A percentile compares a stretch with the other conserved stretches of the same genome.
Evolutionary conservation across 2,329 filamentous ascomycete genomes (phyloP).

Genomic region (Nemania sp.): DNA sequence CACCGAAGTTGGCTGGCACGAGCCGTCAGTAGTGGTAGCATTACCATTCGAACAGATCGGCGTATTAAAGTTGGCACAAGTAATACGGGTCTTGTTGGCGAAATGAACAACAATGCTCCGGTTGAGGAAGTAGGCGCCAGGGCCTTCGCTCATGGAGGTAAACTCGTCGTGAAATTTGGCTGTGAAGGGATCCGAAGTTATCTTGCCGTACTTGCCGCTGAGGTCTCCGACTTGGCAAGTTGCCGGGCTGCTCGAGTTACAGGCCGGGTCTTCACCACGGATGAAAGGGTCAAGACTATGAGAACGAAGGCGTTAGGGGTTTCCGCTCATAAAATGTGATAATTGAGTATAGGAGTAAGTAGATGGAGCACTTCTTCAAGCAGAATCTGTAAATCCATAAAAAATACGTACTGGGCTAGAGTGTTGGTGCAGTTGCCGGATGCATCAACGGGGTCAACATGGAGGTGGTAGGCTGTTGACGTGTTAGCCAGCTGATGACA

Average conservation of each 20-base stretch:
- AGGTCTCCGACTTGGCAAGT: slow-evolving; percentile 79
- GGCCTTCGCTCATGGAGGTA: slow-evolving; percentile 55
- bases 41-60: slow-evolving; percentile 27
- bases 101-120: slow-evolving; percentile 67
- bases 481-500: slow-evolving; percentile 22
- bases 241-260: slow-evolving; percentile 58
- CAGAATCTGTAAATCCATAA: neutral
- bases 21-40: slow-evolving; percentile 20
- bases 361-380: neutral
- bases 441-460: slow-evolving; percentile 63
- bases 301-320: slow-evolving; percentile 4
- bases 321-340: slow-evolving; percentile 1
- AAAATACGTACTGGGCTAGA: slow-evolving; percentile 53
- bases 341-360: neutral
- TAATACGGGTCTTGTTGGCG: slow-evolving; percentile 64
- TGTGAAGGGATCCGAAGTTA: slow-evolving; percentile 54
- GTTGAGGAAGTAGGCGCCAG: slow-evolving; percentile 65
- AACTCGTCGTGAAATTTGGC: slow-evolving; percentile 59
- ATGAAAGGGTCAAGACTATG: slow-evolving; percentile 65
- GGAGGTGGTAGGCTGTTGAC: slow-evolving; percentile 69
- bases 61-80: slow-evolving; percentile 63
- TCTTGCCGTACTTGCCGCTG: slow-evolving; percentile 71
- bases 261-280: slow-evolving; percentile 64
- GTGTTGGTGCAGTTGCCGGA: slow-evolving; percentile 74
- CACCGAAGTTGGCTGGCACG: neutral